Percentiles rank a stretch among this genome's conserved stretches.
These are phyloP conservation scores for Fusarium oligoseptatum DNA, from an alignment of 2,329 filamentous ascomycete species.

Conservation along the genomic window DNA sequence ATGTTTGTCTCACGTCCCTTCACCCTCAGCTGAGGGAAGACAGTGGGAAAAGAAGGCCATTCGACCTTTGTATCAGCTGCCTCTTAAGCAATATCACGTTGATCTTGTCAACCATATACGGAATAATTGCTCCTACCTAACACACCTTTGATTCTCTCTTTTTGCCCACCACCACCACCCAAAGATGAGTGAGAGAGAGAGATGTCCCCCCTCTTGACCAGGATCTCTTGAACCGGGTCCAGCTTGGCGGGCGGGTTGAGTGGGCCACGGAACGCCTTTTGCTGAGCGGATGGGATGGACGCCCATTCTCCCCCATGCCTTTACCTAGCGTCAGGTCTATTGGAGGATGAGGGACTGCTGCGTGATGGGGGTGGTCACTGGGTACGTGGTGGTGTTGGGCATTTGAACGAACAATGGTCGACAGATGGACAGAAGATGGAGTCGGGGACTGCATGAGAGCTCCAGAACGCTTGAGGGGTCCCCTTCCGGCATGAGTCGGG, in stretches of 20 bases:
- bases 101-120: neutral
- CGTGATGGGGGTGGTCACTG: conserved; percentile 1
- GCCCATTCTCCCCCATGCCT: conserved; percentile 31
- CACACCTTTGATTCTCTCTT: neutral
- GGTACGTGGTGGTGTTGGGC: conserved; percentile 18
- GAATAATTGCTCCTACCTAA: conserved; percentile 8
- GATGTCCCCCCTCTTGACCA: conserved; percentile 10
- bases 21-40: neutral
- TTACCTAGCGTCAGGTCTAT: conserved; percentile 29
- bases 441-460: neutral
- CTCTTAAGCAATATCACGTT: neutral
- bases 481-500: conserved; percentile 7
- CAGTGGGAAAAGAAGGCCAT: neutral
- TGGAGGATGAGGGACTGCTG: conserved; percentile 4
- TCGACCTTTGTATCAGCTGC: neutral
- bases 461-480: conserved; percentile 3
- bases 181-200: conserved; percentile 4
- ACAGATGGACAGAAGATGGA: neutral
- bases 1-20: neutral
- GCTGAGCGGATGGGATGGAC: conserved; percentile 10
- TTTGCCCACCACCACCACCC: neutral
- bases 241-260: conserved; percentile 32
- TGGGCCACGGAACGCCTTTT: conserved; percentile 23
- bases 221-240: conserved; percentile 23
- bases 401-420: conserved; percentile 1